Conservation (phyloP, 2,329 filamentous ascomycete species). For the Microdochium paspali region DNA sequence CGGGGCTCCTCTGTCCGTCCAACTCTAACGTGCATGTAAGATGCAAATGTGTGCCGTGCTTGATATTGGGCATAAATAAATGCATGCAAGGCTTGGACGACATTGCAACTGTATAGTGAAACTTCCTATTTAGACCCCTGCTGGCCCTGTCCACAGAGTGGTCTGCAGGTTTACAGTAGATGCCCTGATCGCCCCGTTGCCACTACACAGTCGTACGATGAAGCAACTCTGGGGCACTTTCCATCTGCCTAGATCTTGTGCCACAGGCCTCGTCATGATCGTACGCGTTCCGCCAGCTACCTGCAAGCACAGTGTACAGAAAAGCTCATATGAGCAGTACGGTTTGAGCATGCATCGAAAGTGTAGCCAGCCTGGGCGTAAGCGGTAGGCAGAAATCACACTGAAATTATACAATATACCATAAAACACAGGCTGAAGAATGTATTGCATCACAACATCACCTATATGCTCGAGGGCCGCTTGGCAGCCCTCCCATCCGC, state of each 20-base stretch:
- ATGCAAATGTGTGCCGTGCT: too few relatives aligned
- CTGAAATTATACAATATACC: not conserved
- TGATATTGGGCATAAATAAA: too few relatives aligned
- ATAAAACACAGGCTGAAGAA: not conserved
- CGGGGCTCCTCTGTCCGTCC: not conserved
- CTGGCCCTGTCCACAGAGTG: not conserved
- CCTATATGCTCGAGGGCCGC: not conserved
- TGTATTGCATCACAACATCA: not conserved
- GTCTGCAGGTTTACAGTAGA: not conserved
- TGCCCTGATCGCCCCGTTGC: not conserved
- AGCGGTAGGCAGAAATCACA: too few relatives aligned
- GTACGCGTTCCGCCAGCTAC: too few relatives aligned
- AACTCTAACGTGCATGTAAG: too few relatives aligned
- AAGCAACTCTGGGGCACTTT: not conserved
- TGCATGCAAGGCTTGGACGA: too few relatives aligned
- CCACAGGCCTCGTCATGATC: too few relatives aligned
- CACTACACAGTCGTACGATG: not conserved
- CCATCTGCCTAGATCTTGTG: not conserved
- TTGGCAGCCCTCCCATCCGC: conserved; percentile 2
- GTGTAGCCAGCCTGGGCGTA: too few relatives aligned
- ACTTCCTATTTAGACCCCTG: not conserved
- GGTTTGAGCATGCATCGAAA: too few relatives aligned
- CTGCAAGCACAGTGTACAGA: too few relatives aligned
- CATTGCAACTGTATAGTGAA: too few relatives aligned
- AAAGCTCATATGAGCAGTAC: too few relatives aligned